Evolutionary conservation across 257 asterid genomes (phyloP).

Genomic region (Solanum phureja): DNA sequence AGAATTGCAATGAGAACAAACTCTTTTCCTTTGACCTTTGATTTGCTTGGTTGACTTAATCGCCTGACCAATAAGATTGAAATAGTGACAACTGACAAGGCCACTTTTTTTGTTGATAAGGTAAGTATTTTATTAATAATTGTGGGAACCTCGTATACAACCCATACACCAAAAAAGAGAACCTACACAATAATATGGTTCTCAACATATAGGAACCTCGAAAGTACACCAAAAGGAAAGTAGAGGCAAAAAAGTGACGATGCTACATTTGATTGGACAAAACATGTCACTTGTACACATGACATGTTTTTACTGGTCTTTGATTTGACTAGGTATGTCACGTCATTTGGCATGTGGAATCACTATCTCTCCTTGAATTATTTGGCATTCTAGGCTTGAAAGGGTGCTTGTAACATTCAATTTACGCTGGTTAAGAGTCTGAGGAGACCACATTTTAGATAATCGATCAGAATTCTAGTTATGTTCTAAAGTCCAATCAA

Average conservation of each 20-base stretch:
- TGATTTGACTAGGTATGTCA: not conserved
- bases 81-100: not conserved
- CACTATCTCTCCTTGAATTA: not conserved
- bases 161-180: not conserved
- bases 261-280: not conserved
- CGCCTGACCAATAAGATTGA: not conserved
- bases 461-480: not conserved
- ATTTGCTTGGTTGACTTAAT: not conserved
- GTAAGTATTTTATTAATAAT: not conserved
- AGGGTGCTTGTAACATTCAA: not conserved
- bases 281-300: not conserved
- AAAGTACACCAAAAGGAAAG: not conserved
- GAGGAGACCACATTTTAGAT: not conserved
- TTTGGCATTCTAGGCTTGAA: not conserved
- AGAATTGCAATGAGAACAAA: not conserved
- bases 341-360: not conserved
- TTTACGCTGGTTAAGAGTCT: not conserved
- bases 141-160: not conserved
- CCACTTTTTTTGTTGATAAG: not conserved
- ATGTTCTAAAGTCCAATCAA: not conserved
- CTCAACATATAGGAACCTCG: not conserved
- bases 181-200: not conserved
- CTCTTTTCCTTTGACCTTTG: not conserved
- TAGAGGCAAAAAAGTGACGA: not conserved
- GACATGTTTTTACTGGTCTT: not conserved